Evolutionary conservation across 1,139 yeast genomes (phyloP).

Genomic region (Blastobotrys arbuscula): DNA sequence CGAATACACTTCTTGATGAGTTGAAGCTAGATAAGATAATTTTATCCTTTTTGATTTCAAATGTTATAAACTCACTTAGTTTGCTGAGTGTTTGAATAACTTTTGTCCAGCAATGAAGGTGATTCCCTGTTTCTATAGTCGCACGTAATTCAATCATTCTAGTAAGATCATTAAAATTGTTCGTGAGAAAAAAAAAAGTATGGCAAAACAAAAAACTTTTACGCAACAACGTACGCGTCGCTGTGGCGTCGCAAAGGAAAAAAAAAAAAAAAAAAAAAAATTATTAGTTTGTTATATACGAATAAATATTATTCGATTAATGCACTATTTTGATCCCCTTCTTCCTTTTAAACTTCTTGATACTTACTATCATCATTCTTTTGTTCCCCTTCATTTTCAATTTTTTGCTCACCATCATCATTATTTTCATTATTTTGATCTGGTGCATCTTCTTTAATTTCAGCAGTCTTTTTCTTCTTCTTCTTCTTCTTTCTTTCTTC

Average conservation of each 20-base stretch:
- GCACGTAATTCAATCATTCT: constrained; percentile 17
- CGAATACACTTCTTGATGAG: constrained; percentile 19
- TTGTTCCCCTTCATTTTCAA: too few relatives aligned
- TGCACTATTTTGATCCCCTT: too few relatives aligned
- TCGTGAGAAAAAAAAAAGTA: not conserved
- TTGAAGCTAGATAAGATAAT: constrained; percentile 18
- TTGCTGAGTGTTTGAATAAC: constrained; percentile 16
- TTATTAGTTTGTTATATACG: too few relatives aligned
- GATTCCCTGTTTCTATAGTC: constrained; percentile 16
- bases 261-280: too few relatives aligned
- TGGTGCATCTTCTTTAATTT: too few relatives aligned
- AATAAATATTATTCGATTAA: too few relatives aligned
- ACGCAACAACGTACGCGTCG: not conserved
- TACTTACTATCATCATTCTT: too few relatives aligned
- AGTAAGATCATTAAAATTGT: not conserved
- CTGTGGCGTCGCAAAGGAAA: too few relatives aligned
- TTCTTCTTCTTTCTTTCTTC: not conserved
- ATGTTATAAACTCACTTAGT: constrained; percentile 20
- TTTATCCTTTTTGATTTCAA: constrained; percentile 16
- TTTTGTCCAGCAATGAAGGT: constrained; percentile 20
- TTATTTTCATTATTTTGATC: too few relatives aligned
- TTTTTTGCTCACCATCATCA: too few relatives aligned
- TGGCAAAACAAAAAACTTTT: not conserved
- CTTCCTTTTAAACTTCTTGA: too few relatives aligned
- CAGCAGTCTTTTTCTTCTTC: too few relatives aligned